Base-by-base conservation (phyloP, 345 rosid species). In the Eucalyptus brandiana region DNA sequence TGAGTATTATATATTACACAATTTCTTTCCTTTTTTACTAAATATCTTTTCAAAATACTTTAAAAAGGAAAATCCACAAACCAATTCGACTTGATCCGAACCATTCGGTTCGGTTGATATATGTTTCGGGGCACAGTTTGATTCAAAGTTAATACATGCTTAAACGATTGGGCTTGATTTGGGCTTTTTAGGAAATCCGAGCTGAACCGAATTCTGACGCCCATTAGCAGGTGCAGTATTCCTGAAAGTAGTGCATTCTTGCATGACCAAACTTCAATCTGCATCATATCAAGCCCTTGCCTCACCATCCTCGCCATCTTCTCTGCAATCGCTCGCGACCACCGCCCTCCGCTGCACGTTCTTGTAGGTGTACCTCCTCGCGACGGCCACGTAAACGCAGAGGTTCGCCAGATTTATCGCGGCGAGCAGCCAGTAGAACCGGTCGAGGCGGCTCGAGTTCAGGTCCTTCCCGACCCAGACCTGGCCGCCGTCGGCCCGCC, bases 401-500 rank as follows among this genome's bases (percentile, higher is more conserved):
- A 93, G 34, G 89, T 93, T 94, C 7, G 89, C 87, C 19, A 69
- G 91, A 37, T 81, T 92, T 80, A 95, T 83, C 14, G 81, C 93
- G 23, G 96, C 94, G 49, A 95, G 80, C 47, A 96, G 87, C 96
- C 95, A 93, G 54, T 93, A 95, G 85, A 94, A 95, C 26, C 92
- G 89, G 65, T 96, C 96, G 5, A 96, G 89, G 16, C 93, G 94
- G 34, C 95, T 95, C 42, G 18, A 81, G 54, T 95, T 96, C 89
- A 95, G 87, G 87, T 96, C 96, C 92, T 91, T 93, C 2, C 95
- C 94, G 7, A 96, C 90, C 98, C 96, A 94, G 23, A 93, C 90
- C 69, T 88, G 87, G 12, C 89, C 86, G 19, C 12, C 88, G 6
- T 88, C 90, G 5, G 9, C 47, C 47, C 16, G 85, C 40, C 88